Conservation (phyloP, 2,329 filamentous ascomycete genomes). For the Penicillium janthinellum region DNA sequence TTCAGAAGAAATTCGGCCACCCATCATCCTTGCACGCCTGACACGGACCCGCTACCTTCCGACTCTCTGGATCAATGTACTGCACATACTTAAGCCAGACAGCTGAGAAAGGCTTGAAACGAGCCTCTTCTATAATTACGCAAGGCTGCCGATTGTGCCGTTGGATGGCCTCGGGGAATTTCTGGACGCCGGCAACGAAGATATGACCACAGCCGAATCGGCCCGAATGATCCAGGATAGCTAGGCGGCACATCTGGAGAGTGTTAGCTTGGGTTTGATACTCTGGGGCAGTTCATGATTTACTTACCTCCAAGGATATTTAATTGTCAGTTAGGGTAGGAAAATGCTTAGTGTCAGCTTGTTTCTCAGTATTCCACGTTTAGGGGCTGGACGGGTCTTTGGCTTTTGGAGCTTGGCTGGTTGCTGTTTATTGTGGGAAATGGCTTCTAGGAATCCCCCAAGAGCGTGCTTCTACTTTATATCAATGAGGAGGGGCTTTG, state of each 20-base stretch:
- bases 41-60: constrained; percentile 13
- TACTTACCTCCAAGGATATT: neutral
- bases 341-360: neutral
- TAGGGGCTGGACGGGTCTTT: neutral
- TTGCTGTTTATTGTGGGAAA: neutral
- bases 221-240: constrained; percentile 9
- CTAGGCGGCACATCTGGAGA: constrained; percentile 9
- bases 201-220: constrained; percentile 13
- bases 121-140: neutral
- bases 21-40: constrained; percentile 3
- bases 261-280: neutral
- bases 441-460: too few relatives aligned
- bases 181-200: constrained; percentile 4
- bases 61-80: constrained; percentile 4
- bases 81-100: constrained; percentile 4
- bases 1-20: constrained; percentile 7
- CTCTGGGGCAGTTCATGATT: neutral
- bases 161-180: neutral
- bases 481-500: neutral
- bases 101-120: neutral
- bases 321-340: neutral
- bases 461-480: neutral
- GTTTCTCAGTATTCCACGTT: neutral
- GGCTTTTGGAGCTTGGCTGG: neutral
- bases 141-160: neutral